Evolutionary conservation across 176 grass and related monocot species (phyloP).

Genomic region (Cymbopogon citratus): DNA sequence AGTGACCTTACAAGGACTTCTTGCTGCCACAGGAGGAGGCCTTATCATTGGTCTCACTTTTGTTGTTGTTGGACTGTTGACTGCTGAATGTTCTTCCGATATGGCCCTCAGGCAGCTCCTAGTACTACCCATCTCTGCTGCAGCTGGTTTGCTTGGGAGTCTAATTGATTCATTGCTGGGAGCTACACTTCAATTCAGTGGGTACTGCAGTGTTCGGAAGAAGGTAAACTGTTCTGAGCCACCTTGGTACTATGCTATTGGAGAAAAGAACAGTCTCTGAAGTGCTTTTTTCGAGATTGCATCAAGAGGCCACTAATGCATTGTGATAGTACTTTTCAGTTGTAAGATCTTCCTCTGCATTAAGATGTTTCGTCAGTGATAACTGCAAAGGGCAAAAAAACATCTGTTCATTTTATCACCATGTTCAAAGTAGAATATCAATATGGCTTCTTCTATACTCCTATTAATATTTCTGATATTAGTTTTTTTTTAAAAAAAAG

Average conservation of each 20-base stretch:
- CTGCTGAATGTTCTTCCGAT: constrained; percentile 63
- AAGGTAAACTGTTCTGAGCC: constrained; percentile 56
- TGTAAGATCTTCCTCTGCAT: background rate
- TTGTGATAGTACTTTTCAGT: background rate
- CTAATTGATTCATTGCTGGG: constrained; percentile 92
- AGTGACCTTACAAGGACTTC: constrained; percentile 73
- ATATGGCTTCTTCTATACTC: background rate
- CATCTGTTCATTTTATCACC: background rate
- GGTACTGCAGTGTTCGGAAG: constrained; percentile 79
- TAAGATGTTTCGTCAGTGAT: background rate
- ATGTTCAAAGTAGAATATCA: constrained; percentile 1
- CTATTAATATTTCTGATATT: background rate
- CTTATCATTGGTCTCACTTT: constrained; percentile 65
- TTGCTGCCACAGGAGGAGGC: constrained; percentile 67
- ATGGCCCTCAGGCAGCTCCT: constrained; percentile 52
- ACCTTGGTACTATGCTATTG: background rate
- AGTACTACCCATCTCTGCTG: constrained; percentile 59
- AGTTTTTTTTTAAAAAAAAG: too few relatives aligned
- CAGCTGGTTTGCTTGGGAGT: constrained; percentile 75
- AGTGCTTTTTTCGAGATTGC: constrained; percentile 1
- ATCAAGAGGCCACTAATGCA: background rate
- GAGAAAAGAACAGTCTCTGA: background rate
- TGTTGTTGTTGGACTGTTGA: constrained; percentile 57
- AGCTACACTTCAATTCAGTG: constrained; percentile 89
- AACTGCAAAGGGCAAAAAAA: background rate